Evolutionary conservation across 495 filamentous ascomycete species (phyloP).

Genomic region (Penicillium cataractarum): DNA sequence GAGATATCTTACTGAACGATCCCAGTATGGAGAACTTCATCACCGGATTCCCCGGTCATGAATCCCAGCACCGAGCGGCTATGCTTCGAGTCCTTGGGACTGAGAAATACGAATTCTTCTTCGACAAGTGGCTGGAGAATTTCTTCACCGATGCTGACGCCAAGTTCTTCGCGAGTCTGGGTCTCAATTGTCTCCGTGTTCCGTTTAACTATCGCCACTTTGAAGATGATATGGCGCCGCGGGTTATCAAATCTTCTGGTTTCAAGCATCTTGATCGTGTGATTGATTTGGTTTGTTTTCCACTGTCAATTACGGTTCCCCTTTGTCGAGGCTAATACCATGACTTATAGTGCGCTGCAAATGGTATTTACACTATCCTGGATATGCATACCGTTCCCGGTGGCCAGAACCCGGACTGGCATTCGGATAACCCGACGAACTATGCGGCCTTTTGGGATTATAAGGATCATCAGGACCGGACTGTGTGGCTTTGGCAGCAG

Average conservation of each 20-base stretch:
- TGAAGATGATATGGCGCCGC: slow-evolving; percentile 64
- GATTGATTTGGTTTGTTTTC: slow-evolving; percentile 44
- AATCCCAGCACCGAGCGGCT: slow-evolving; percentile 57
- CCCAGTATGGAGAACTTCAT: slow-evolving; percentile 70
- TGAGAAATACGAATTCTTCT: slow-evolving; percentile 52
- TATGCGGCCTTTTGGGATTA: slow-evolving; percentile 67
- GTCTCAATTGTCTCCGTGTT: slow-evolving; percentile 65
- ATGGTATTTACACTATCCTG: slow-evolving; percentile 63
- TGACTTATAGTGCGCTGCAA: slow-evolving; percentile 46
- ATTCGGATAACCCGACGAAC: slow-evolving; percentile 57
- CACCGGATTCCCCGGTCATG: slow-evolving; percentile 66
- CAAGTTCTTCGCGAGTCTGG: slow-evolving; percentile 59
- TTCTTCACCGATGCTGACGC: slow-evolving; percentile 67
- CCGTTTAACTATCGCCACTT: slow-evolving; percentile 70
- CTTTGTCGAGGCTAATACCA: no score
- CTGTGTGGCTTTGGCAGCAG: slow-evolving; percentile 62
- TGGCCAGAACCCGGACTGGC: slow-evolving; percentile 69
- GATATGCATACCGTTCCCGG: slow-evolving; percentile 68
- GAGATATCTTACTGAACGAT: not conserved
- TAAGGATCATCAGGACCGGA: slow-evolving; percentile 63
- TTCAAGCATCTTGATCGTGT: slow-evolving; percentile 65
- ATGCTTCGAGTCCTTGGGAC: slow-evolving; percentile 58
- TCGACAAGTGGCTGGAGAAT: slow-evolving; percentile 59
- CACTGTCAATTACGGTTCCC: not conserved
- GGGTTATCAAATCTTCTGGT: slow-evolving; percentile 57